A percentile compares a stretch with the other conserved stretches of the same genome.
Evolutionary conservation across 148 eudicot genomes (phyloP).

Genomic region (Vaccinium macrocarpon): DNA sequence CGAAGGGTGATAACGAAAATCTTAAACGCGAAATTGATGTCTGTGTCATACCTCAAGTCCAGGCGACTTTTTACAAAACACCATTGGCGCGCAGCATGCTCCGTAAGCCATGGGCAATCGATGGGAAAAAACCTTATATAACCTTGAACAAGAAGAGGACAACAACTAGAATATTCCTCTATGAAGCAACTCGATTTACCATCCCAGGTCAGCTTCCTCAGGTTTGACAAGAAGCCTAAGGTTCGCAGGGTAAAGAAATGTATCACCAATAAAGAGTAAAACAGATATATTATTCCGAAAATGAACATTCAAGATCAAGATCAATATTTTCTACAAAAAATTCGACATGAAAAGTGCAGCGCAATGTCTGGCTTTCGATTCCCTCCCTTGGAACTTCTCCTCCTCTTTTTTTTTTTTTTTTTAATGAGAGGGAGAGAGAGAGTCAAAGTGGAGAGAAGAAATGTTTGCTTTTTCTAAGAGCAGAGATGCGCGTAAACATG

Average conservation of each 20-base stretch:
- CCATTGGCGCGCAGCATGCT: conserved; percentile 23
- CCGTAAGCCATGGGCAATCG: conserved; percentile 28
- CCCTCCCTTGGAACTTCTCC: conserved; percentile 18
- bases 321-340: not conserved
- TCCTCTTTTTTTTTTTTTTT: conserved; percentile 4
- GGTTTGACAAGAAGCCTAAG: conserved; percentile 6
- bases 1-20: not conserved
- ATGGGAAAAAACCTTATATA: conserved; percentile 11
- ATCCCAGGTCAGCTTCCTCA: not conserved
- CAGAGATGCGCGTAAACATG: not conserved
- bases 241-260: conserved; percentile 10
- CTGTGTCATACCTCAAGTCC: conserved; percentile 46
- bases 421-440: conserved; percentile 23
- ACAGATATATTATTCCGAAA: not conserved
- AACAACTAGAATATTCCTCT: not conserved
- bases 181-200: not conserved
- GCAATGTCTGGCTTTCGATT: conserved; percentile 9
- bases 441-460: conserved; percentile 21
- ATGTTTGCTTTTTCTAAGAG: conserved; percentile 12
- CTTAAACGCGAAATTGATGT: not conserved
- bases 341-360: conserved; percentile 8
- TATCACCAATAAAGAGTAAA: not conserved
- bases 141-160: not conserved
- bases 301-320: conserved; percentile 11
- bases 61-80: conserved; percentile 42